Evolutionary conservation across 306 rosid species (phyloP).

Genomic region (Corylus heterophylla): DNA sequence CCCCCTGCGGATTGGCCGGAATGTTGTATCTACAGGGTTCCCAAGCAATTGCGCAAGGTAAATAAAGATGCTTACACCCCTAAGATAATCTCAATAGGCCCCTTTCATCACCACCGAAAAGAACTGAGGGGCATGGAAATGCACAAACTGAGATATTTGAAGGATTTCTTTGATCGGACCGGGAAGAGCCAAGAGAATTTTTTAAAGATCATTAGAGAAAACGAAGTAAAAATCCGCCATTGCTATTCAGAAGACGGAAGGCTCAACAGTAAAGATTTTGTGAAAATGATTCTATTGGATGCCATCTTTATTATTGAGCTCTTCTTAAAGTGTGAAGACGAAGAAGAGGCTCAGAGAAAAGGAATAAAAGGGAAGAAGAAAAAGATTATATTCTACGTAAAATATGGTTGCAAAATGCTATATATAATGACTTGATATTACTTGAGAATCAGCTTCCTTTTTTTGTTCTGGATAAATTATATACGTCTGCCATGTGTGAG

Average conservation of each 20-base stretch:
- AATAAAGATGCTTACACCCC: constrained; percentile 26
- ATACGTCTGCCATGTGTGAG: not conserved
- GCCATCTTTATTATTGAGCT: constrained; percentile 40
- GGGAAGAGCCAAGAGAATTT: not conserved
- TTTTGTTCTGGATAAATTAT: constrained; percentile 34
- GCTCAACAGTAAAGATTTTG: not conserved
- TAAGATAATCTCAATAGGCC: constrained; percentile 25
- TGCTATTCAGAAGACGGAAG: not conserved
- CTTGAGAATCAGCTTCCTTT: constrained; percentile 62
- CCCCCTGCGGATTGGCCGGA: not conserved
- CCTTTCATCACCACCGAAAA: constrained; percentile 2
- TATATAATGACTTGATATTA: constrained; percentile 44
- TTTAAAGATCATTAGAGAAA: not conserved
- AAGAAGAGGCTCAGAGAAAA: not conserved
- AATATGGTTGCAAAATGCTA: constrained; percentile 40
- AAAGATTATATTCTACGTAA: constrained; percentile 37
- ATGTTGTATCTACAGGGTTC: constrained; percentile 29
- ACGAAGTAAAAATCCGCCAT: not conserved
- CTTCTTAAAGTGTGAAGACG: not conserved
- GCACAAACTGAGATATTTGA: not conserved
- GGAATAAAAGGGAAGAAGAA: too few relatives aligned
- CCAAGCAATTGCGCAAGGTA: constrained; percentile 25
- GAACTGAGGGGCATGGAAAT: constrained; percentile 4
- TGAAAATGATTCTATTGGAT: not conserved
- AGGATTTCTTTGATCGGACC: not conserved